A percentile compares a stretch with the other conserved stretches of the same genome.
Conservation (phyloP, 2,329 filamentous ascomycete genomes). For the Lecanosticta acicola region DNA sequence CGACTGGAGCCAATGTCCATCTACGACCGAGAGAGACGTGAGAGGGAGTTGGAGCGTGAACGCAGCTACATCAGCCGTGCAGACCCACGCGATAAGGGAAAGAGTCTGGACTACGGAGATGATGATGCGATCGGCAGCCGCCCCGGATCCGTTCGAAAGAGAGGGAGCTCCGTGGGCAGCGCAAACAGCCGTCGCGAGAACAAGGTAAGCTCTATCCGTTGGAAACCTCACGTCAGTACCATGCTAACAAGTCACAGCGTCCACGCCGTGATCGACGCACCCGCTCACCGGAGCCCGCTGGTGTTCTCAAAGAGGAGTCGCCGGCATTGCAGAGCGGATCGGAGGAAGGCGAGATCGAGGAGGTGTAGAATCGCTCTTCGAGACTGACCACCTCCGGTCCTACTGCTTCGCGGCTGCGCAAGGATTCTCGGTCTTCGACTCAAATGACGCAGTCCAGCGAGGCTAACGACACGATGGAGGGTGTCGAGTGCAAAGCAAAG, state of each 20-base stretch:
- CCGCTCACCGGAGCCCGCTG: conserved; percentile 22
- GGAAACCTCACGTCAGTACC: not conserved
- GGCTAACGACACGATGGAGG: too few species aligned
- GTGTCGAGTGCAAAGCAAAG: too few species aligned
- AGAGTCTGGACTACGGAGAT: conserved; percentile 89
- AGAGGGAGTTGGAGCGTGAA: conserved; percentile 86
- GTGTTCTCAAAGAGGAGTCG: conserved; percentile 45
- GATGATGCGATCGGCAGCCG: conserved; percentile 45
- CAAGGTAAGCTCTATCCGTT: conserved; percentile 41
- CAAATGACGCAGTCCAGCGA: too few species aligned
- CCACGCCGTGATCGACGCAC: conserved; percentile 22
- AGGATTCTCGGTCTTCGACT: too few species aligned
- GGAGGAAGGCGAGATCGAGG: conserved; percentile 97
- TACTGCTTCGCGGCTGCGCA: too few species aligned
- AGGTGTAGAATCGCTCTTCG: conserved; percentile 43
- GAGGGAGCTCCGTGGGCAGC: conserved; percentile 58
- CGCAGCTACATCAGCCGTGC: conserved; percentile 75
- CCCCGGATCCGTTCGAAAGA: conserved; percentile 58
- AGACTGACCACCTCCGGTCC: too few species aligned
- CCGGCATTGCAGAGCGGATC: conserved; percentile 73
- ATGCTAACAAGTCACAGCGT: conserved; percentile 8
- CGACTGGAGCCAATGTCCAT: conserved; percentile 42
- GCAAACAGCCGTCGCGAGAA: conserved; percentile 35
- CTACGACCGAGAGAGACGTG: conserved; percentile 81
- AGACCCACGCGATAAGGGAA: conserved; percentile 71